phyloP scores from a whole-genome alignment of 176 grass and related monocot genomes.

The Juncus inflexus region DNA sequence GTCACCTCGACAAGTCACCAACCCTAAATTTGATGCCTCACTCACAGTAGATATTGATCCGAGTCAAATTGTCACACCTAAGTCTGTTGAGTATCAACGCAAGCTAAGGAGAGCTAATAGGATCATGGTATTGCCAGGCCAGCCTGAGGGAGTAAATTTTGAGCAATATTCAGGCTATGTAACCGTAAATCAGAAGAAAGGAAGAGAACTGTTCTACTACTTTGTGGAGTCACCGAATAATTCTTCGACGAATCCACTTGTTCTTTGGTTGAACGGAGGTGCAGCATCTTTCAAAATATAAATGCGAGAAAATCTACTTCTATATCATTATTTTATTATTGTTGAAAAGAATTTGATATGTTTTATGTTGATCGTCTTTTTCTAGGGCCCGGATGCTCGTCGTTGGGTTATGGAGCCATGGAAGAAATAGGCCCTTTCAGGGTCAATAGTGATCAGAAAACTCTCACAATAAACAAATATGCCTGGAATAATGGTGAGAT shows the following conservation, averaged over 20 bases:
- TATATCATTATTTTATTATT: too few relatives aligned
- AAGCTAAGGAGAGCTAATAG: slow-evolving; percentile 11
- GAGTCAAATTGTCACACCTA: background rate
- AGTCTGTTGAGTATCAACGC: slow-evolving; percentile 1
- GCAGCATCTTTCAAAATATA: background rate
- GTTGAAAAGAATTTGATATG: too few relatives aligned
- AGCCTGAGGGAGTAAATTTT: slow-evolving; percentile 11
- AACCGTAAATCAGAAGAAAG: background rate
- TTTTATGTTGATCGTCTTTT: background rate
- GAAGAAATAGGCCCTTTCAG: slow-evolving; percentile 96
- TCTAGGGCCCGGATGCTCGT: slow-evolving; percentile 92
- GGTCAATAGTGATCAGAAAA: slow-evolving; percentile 45
- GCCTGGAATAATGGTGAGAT: slow-evolving; percentile 94
- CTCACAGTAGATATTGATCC: background rate
- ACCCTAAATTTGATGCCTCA: background rate
- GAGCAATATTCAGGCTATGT: slow-evolving; percentile 12
- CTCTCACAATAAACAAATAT: slow-evolving; percentile 67
- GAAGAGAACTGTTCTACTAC: slow-evolving; percentile 27
- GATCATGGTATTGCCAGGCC: slow-evolving; percentile 22
- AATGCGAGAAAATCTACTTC: too few relatives aligned
- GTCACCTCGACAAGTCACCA: background rate
- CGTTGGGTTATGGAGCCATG: slow-evolving; percentile 87
- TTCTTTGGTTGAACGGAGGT: slow-evolving; percentile 37
- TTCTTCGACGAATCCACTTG: slow-evolving; percentile 8
- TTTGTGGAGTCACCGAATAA: slow-evolving; percentile 20